These are phyloP conservation scores for Apiospora saccharicola DNA, from an alignment of 2,329 filamentous ascomycete species.

Conservation along the genomic window DNA sequence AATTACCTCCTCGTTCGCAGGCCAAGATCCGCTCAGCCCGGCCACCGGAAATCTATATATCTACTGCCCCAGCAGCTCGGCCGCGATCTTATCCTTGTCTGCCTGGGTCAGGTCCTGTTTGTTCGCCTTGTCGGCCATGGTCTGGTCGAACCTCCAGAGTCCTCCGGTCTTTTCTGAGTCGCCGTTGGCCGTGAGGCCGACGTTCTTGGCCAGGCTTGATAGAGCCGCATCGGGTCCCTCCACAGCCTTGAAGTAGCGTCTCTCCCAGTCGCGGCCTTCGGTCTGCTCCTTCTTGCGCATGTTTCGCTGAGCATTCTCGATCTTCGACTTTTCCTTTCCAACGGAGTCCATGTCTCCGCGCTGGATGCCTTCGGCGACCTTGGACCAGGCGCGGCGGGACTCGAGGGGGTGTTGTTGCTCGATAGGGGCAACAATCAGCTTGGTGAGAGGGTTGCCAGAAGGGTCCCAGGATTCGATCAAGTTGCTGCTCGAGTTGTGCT, in stretches of 20 bases:
- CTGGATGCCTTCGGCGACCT: conserved; percentile 76
- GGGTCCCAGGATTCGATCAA: conserved; percentile 51
- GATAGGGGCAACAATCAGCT: conserved; percentile 54
- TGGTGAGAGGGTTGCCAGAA: conserved; percentile 33
- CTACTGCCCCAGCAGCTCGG: conserved; percentile 43
- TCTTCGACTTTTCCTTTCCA: conserved; percentile 75
- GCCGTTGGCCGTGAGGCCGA: conserved; percentile 58
- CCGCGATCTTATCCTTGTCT: conserved; percentile 47
- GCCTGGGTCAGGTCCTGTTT: conserved; percentile 44
- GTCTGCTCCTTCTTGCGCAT: conserved; percentile 61
- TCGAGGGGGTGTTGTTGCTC: conserved; percentile 82
- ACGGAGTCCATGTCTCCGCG: conserved; percentile 78
- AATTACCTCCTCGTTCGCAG: background rate
- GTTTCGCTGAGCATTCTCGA: conserved; percentile 83
- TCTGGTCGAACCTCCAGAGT: conserved; percentile 63
- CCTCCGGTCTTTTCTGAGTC: conserved; percentile 68
- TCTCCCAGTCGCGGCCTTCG: conserved; percentile 79
- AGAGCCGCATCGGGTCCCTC: conserved; percentile 54
- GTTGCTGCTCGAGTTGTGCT: conserved; percentile 41
- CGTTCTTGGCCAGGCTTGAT: conserved; percentile 51
- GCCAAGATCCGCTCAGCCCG: background rate
- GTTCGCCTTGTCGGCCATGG: conserved; percentile 53
- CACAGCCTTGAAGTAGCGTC: conserved; percentile 77
- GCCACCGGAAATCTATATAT: background rate
- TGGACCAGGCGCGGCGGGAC: conserved; percentile 79